Conservation (phyloP, 208 protist genomes). For the Leishmania amazonensis region DNA sequence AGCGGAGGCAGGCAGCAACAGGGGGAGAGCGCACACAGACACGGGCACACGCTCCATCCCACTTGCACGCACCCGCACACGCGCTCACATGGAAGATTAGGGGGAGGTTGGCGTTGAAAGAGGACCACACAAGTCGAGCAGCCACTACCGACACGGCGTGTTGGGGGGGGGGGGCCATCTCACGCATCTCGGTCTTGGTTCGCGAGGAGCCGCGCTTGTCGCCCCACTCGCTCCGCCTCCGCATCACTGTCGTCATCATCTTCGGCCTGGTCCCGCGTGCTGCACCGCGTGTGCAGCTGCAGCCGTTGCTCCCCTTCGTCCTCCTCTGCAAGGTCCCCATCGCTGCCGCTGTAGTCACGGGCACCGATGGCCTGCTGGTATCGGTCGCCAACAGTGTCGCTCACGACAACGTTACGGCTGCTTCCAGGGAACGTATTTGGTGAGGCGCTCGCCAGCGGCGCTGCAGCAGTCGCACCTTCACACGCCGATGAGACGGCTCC, state of each 20-base stretch:
- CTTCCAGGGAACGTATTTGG: not conserved
- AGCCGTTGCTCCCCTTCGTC: conserved; percentile 1
- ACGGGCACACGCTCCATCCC: not conserved
- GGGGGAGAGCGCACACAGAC: not conserved
- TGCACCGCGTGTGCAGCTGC: conserved; percentile 11
- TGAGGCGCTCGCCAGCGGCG: not conserved
- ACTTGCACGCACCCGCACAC: not conserved
- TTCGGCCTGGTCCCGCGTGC: conserved; percentile 12
- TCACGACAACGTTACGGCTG: not conserved
- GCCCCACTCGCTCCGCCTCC: not conserved
- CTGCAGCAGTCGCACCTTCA: not conserved
- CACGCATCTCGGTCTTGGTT: conserved; percentile 3
- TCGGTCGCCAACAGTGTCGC: not conserved
- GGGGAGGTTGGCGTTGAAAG: not conserved
- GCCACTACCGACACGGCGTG: not conserved
- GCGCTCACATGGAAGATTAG: not conserved
- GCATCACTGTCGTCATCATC: not conserved
- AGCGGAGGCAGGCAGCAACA: not conserved
- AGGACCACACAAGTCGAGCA: not conserved
- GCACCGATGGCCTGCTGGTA: not conserved
- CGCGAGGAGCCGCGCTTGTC: not conserved
- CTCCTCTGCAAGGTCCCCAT: not conserved
- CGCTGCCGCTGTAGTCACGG: not conserved
- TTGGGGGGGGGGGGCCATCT: not conserved
- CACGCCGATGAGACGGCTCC: not conserved